A percentile compares a stretch with the other conserved stretches of the same genome.
phyloP scores from a whole-genome alignment of 108 stramenopile species.

The Nitzschia sp. region DNA sequence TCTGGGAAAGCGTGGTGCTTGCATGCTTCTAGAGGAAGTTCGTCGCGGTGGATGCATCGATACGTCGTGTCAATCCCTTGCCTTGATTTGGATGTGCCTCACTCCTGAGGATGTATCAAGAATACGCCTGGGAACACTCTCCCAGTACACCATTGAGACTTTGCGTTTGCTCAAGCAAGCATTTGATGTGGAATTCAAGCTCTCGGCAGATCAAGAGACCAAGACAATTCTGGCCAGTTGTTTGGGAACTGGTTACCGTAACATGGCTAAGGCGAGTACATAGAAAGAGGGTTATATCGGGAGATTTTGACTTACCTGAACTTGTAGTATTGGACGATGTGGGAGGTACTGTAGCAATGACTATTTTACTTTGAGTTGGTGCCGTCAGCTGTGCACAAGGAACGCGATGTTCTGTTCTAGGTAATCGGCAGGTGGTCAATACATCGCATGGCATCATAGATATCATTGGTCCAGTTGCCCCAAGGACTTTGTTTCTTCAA shows the following conservation, averaged over 20 bases:
- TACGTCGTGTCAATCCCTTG: conserved; percentile 80
- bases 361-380: background rate
- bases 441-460: conserved; percentile 81
- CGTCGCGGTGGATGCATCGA: conserved; percentile 93
- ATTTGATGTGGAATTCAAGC: conserved; percentile 87
- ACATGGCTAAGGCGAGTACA: conserved; percentile 83
- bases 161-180: conserved; percentile 78
- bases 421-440: conserved; percentile 74
- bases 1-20: conserved; percentile 81
- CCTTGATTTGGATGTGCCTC: conserved; percentile 93
- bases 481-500: conserved; percentile 70
- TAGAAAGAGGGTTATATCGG: conserved; percentile 27
- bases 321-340: too few species aligned
- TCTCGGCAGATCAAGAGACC: conserved; percentile 63
- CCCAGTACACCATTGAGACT: conserved; percentile 73
- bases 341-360: too few species aligned
- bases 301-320: background rate
- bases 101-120: conserved; percentile 94
- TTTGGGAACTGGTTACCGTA: conserved; percentile 84
- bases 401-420: too few species aligned
- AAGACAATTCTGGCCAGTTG: conserved; percentile 84
- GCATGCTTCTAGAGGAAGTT: conserved; percentile 89
- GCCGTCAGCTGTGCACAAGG: too few species aligned
- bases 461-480: conserved; percentile 72
- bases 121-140: conserved; percentile 78